phyloP scores from a whole-genome alignment of 2,329 filamentous ascomycete genomes.

The Aspergillus thermomutatus region DNA sequence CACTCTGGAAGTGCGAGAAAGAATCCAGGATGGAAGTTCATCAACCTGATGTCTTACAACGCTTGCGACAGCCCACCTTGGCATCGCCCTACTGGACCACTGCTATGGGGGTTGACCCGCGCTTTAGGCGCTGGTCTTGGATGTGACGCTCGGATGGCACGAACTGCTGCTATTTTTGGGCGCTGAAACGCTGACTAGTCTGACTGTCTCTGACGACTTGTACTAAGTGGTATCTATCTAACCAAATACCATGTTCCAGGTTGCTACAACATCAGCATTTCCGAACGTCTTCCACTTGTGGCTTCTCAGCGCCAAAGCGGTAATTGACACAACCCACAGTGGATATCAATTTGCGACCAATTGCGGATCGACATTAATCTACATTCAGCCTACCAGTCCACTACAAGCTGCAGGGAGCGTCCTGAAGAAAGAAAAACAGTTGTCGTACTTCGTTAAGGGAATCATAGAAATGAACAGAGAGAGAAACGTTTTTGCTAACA shows the following conservation, averaged over 20 bases:
- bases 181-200: background rate
- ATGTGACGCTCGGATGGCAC: background rate
- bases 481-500: slow-evolving; percentile 38
- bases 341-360: too few species aligned
- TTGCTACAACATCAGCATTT: background rate
- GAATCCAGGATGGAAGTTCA: background rate
- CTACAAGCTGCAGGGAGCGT: slow-evolving; percentile 11
- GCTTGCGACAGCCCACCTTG: background rate
- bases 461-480: slow-evolving; percentile 29
- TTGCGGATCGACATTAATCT: background rate
- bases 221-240: background rate
- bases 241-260: background rate
- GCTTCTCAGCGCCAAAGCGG: background rate
- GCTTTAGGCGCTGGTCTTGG: background rate
- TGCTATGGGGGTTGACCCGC: background rate
- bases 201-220: background rate
- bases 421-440: slow-evolving; percentile 26
- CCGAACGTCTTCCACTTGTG: background rate
- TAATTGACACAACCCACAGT: background rate
- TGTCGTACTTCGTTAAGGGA: slow-evolving; percentile 38
- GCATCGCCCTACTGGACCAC: background rate
- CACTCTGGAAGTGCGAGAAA: background rate
- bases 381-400: background rate
- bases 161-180: slow-evolving; percentile 10
- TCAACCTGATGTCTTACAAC: background rate